phyloP scores from a whole-genome alignment of 116 monocot genomes.

The Cymodocea nodosa region DNA sequence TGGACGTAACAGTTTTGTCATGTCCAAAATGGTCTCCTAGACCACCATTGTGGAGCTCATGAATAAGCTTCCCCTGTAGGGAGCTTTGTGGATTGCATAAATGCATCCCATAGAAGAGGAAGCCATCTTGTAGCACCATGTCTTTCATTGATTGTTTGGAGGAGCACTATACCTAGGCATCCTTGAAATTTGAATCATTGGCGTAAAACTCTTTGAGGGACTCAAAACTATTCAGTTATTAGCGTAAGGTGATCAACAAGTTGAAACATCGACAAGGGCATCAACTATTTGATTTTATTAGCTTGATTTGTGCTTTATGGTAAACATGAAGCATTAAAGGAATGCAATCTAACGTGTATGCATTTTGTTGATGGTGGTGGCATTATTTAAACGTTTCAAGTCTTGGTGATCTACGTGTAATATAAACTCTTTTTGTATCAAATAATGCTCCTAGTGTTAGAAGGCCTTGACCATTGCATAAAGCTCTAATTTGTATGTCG shows the following conservation, averaged over 20 bases:
- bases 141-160: neutral
- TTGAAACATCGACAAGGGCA: too few relatives aligned
- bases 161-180: neutral
- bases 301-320: neutral
- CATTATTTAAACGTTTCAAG: neutral
- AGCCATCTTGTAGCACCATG: neutral
- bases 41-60: conserved; percentile 1
- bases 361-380: neutral
- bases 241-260: neutral
- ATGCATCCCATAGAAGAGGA: conserved; percentile 5
- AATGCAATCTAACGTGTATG: neutral
- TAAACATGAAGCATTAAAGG: neutral
- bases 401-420: neutral
- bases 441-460: neutral
- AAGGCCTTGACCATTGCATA: neutral
- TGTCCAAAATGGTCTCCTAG: conserved; percentile 8
- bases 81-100: conserved; percentile 10
- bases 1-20: conserved; percentile 2
- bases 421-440: neutral
- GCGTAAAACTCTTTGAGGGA: neutral
- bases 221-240: too few relatives aligned
- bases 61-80: neutral
- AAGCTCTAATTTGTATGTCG: neutral
- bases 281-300: too few relatives aligned
- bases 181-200: neutral